phyloP scores from a whole-genome alignment of 2,329 filamentous ascomycete species.

The Fonsecaea pedrosoi region DNA sequence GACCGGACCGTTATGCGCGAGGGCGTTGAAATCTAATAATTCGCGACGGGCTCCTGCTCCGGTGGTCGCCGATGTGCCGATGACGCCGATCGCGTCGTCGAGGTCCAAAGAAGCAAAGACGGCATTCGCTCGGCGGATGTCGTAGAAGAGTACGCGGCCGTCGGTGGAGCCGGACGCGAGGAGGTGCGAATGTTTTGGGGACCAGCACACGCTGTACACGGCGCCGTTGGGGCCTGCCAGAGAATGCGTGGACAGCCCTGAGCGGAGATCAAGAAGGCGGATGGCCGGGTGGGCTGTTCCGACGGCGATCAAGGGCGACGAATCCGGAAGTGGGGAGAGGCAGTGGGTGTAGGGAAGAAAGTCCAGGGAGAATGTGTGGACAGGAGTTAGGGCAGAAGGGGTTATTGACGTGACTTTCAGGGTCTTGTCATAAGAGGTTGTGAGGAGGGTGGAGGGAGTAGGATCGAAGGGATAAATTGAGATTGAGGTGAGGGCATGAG shows the following conservation, averaged over 20 bases:
- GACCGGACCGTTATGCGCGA: conserved; percentile 79
- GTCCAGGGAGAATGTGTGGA: conserved; percentile 55
- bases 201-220: conserved; percentile 77
- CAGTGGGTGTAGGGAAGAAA: conserved; percentile 68
- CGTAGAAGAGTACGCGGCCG: conserved; percentile 83
- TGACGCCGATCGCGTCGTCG: conserved; percentile 78
- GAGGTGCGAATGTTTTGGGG: conserved; percentile 72
- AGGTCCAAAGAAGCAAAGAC: conserved; percentile 80
- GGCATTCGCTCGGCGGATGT: conserved; percentile 78
- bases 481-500: conserved; percentile 54
- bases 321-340: conserved; percentile 71
- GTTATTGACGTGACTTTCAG: conserved; percentile 53
- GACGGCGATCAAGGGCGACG: conserved; percentile 78
- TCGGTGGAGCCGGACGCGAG: conserved; percentile 86
- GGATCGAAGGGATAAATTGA: conserved; percentile 59
- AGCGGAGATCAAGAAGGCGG: conserved; percentile 83
- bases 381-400: conserved; percentile 49
- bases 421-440: conserved; percentile 54
- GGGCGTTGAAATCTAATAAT: conserved; percentile 52
- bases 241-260: conserved; percentile 75
- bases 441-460: conserved; percentile 54
- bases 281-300: conserved; percentile 86
- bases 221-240: conserved; percentile 72
- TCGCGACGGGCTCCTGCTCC: conserved; percentile 41
- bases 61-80: conserved; percentile 44